Base-by-base conservation (phyloP, 345 rosid species). In the Salix caprea region DNA sequence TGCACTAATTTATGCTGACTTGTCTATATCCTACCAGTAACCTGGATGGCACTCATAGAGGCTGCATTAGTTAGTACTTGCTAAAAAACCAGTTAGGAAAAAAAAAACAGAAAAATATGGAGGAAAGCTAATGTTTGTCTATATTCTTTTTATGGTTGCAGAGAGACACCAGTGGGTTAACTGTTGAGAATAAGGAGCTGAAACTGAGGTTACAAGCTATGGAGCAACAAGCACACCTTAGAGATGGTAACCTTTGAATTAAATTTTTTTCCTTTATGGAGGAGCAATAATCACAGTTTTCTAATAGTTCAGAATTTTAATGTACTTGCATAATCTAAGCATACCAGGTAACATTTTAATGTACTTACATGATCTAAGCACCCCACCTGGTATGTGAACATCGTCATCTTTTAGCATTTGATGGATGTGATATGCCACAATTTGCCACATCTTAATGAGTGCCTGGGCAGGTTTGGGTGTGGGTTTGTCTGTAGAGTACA, bases 151-250 rank as follows among this genome's bases (percentile, higher is more conserved):
- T 15, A 8, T 72, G 69, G 65, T 58, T 80, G 82, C 89, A 91
- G 95, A 88, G 92, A 76, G 95, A 91, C 73, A 86, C 90, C 18
- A 68, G 87, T 23, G 95, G 90, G 81, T 73, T 91, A 74, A 89
- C 88, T 28, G 16, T 82, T 48, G 95, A 89, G 85, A 91, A 91
- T 70, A 91, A 91, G 83, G 95, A 89, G 72, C 90, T 91, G 75
- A 91, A 88, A 76, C 76, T 91, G 84, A 86, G 95, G 67, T 80
- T 91, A 76, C 91, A 91, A 77, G 90, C 95, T 67, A 83, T 89
- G 91, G 92, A 89, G 84, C 92, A 91, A 76, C 90, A 91, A 84
- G 89, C 92, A 28, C 91, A 89, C 8, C 90, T 91, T 67, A 83
- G 92, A 82, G 92, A 91, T 65, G 95, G 95, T 91, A 88, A 14